Evolutionary conservation across 208 protist genomes (phyloP), one percentile per base, ranked within the genome.

Genomic region (Trypanosoma conorhini): DNA sequence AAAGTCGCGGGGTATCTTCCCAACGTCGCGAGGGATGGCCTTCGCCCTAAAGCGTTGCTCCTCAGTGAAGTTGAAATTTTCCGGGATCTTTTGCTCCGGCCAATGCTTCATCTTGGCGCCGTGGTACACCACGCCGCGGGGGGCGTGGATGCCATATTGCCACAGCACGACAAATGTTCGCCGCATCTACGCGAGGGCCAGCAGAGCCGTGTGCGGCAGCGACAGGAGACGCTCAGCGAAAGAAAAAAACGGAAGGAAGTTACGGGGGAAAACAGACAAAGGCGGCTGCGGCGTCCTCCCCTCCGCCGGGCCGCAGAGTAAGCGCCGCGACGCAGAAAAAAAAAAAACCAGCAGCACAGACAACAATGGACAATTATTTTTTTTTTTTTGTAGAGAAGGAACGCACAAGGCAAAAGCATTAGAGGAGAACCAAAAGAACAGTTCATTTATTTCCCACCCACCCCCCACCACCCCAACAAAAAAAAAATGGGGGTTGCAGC

Each of bases 1-100:
- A 76, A 97, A 97, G 67, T 95, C 82, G 50, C 86, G 83, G 8
- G 92, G 86, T 15, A 95, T 93, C 64, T 83, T 91, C 12, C 89
- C 88, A 5, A 87, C 90, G 55, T 95, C 92, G 26, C 92, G 86
- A 35, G 92, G 92, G 63, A 97, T 78, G 30, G 89, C 59, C 70
- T 89, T 89, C 31, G 73, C 38, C 58, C 81, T 86, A 67, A 93
- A 94, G 40, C 87, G 82, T 68, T 94, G 86, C 68, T 94, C 88
- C 44, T 80, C 79, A 0, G 81, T 85, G 48, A 96, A 92, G 19
- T 70, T 81, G 66, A 96, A 94, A 70, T 96, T 94, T 22, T 78
- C 71, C 2, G 91, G 88, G 21, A 94, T 74, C 40, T 80, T 59
- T 71, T 94, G 87, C 44, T 73, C 68, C 13, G 91, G 91, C 89